Percentiles rank a stretch among this genome's conserved stretches.
These are phyloP conservation scores for Remersonia thermophila DNA, from an alignment of 2,329 filamentous ascomycete species.

Conservation along the genomic window DNA sequence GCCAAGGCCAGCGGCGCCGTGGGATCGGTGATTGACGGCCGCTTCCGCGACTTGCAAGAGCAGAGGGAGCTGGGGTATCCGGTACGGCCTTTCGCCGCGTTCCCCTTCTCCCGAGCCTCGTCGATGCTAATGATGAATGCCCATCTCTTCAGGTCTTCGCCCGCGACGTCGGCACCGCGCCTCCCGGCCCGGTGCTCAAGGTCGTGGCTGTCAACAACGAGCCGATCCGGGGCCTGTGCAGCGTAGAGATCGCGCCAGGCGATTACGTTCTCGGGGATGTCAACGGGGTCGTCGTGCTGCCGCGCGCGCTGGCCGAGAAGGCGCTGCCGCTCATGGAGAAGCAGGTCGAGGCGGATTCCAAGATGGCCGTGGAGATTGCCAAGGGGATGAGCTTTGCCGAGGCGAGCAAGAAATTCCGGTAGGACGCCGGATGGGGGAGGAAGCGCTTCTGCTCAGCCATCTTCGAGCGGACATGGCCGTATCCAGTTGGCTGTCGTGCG, in stretches of 20 bases:
- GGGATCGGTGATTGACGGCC: slow-evolving; percentile 39
- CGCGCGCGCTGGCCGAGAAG: slow-evolving; percentile 26
- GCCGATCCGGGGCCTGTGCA: slow-evolving; percentile 16
- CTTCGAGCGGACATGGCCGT: too few species aligned
- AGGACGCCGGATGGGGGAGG: too few species aligned
- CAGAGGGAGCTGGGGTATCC: slow-evolving; percentile 36
- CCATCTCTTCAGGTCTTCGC: slow-evolving; percentile 35
- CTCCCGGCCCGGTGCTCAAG: slow-evolving; percentile 30
- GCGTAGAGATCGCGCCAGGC: slow-evolving; percentile 24
- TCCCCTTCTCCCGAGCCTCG: too few species aligned
- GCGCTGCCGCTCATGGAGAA: slow-evolving; percentile 29
- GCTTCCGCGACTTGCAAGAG: slow-evolving; percentile 40
- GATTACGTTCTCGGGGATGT: slow-evolving; percentile 33
- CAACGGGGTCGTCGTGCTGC: slow-evolving; percentile 34
- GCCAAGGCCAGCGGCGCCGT: slow-evolving; percentile 32
- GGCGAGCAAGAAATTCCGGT: slow-evolving; percentile 30
- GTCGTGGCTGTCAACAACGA: slow-evolving; percentile 30
- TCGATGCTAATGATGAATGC: too few species aligned
- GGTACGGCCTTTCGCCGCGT: slow-evolving; percentile 17
- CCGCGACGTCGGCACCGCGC: slow-evolving; percentile 31
- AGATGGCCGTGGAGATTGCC: slow-evolving; percentile 29
- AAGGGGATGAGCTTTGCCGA: slow-evolving; percentile 32
- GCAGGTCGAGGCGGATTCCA: slow-evolving; percentile 30
- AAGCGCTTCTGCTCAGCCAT: too few species aligned
- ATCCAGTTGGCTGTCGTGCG: too few species aligned